Evolutionary conservation across 805 yeast genomes (phyloP), one percentile per base, ranked within the genome.

Genomic region (Saccharomycopsis oosterbeekiorum): DNA sequence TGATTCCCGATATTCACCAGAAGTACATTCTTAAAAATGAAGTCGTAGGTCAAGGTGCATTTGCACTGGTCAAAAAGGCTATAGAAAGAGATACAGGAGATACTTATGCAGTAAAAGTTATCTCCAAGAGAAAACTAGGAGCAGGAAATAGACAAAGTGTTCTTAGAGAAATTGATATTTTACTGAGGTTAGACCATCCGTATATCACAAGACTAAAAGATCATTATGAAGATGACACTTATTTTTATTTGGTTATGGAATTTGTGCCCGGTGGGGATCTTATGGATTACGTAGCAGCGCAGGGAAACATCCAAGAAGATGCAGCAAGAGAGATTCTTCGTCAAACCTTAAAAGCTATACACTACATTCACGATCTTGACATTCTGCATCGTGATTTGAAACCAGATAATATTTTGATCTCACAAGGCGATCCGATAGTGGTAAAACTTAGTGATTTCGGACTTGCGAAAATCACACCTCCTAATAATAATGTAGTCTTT

Each of bases 361-460:
- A 83, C 54, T 92, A 94, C 69, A 96, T 94, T 50, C 99, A 94
- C 74, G 80, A 82, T 1, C 75, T 86, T 70, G 97, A 97, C 1
- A 92, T 94, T 34, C 87, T 96, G n/a, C 99, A 94, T 71, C 79
- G 99, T 62, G 99, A 94, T 73, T 76, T 94, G 67, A 94, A 94
- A 71, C 99, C 99, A 0, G 99, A 94, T 71, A 94, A 94, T 72
- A 89, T 94, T 12, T 76, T 94, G 61, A 90, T 94, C 60, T 90
- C 89, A 68, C 88, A 85, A 69, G 96, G 90, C 69, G 94, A 89
- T 69, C 98, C 97, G 0, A 94, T 92, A 4, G 71, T 84, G 17
- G 86, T 94, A n/a, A 94, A 94, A 70, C 88, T 94, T 47, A 89
- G 97, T 2, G 99, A 94, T 74, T 94, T 94, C 74, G 99, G 99